These are phyloP conservation scores for Prunus campanulata DNA, from an alignment of 306 rosid genomes.

Conservation along the genomic window DNA sequence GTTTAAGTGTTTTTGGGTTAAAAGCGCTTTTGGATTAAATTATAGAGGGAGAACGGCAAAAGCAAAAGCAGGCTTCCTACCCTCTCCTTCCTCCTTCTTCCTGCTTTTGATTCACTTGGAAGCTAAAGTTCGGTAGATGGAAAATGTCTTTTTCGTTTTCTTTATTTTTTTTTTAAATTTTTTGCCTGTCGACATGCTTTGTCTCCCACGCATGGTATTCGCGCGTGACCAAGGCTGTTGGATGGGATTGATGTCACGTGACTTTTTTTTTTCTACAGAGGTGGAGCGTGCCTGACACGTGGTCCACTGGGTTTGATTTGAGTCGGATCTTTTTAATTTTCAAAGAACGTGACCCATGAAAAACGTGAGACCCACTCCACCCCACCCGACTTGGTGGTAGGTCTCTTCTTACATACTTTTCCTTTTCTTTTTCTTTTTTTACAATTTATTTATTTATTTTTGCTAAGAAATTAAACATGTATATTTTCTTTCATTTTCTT, in stretches of 20 bases:
- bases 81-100: too few relatives aligned
- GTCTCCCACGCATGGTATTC: conserved; percentile 30
- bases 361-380: not conserved
- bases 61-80: not conserved
- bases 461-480: too few relatives aligned
- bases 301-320: not conserved
- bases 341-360: not conserved
- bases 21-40: not conserved
- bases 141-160: not conserved
- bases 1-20: not conserved
- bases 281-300: not conserved
- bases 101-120: not conserved
- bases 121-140: not conserved
- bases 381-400: too few relatives aligned
- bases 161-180: not conserved
- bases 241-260: conserved; percentile 32
- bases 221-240: conserved; percentile 27
- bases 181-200: not conserved
- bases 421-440: not conserved
- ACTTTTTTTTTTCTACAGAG: conserved; percentile 7
- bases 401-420: not conserved
- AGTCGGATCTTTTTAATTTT: not conserved
- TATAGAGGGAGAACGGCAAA: not conserved
- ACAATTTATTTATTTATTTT: too few relatives aligned
- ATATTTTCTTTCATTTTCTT: too few relatives aligned